These are phyloP conservation scores for Graphilbum fragrans DNA, from an alignment of 2,329 filamentous ascomycete genomes.

Conservation along the genomic window DNA sequence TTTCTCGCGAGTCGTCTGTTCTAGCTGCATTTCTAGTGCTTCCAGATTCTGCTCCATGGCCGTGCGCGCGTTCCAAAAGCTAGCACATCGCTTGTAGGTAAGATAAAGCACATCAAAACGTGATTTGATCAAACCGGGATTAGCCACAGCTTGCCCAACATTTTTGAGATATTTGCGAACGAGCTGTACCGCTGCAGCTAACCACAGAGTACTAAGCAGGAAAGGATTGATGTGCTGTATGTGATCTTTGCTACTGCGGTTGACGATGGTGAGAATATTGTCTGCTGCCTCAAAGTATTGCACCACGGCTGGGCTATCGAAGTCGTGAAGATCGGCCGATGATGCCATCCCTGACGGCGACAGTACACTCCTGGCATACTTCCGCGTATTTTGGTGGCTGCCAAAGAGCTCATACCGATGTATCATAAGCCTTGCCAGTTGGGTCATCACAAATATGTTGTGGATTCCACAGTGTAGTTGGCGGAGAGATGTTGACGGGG, in stretches of 20 bases:
- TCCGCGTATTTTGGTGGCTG: not conserved
- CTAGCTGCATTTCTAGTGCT: slow-evolving; percentile 1
- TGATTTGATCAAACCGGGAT: slow-evolving; percentile 2
- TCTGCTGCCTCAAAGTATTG: slow-evolving; percentile 5
- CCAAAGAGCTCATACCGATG: slow-evolving; percentile 4
- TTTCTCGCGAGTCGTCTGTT: not conserved
- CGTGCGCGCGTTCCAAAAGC: slow-evolving; percentile 2
- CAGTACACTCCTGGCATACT: too few species aligned
- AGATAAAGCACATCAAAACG: slow-evolving; percentile 5
- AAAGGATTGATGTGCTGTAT: slow-evolving; percentile 3
- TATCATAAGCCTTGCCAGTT: slow-evolving; percentile 1
- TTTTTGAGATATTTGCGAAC: not conserved
- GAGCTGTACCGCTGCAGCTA: slow-evolving; percentile 4
- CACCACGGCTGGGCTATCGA: not conserved
- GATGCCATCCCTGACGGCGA: not conserved
- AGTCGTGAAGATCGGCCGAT: not conserved
- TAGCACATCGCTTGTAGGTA: slow-evolving; percentile 2
- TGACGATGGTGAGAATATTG: slow-evolving; percentile 4
- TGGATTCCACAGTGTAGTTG: slow-evolving; percentile 4
- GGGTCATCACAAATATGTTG: slow-evolving; percentile 6
- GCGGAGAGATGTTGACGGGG: not conserved
- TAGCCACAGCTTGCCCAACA: not conserved
- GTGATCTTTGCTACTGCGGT: slow-evolving; percentile 3
- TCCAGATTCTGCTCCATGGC: slow-evolving; percentile 6
- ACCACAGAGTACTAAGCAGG: slow-evolving; percentile 1